Evolutionary conservation across 2,329 filamentous ascomycete species (phyloP), one percentile per base, ranked within the genome.

Genomic region (Aspergillus piperis): DNA sequence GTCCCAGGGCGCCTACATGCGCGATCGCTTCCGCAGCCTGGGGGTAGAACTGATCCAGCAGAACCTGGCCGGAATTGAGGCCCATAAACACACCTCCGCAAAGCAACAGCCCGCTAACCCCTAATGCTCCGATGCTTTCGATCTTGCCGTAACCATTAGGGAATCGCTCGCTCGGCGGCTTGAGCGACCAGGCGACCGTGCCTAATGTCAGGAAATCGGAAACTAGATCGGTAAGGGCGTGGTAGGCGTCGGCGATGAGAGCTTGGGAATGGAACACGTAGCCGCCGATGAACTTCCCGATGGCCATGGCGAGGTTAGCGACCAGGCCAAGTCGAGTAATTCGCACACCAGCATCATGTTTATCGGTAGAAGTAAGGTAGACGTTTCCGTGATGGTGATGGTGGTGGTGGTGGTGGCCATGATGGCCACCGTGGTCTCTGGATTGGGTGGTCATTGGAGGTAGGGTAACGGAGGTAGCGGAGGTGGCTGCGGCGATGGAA

Each of bases 81-180:
- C 92, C 92, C 90, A 99, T 98, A 75, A 96, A 92, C 64, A 96
- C 80, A 54, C 95, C 95, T 63, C 95, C 95, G 51, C 89, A 87
- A 2, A 99, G 84, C 69, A 99, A 82, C 79, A 99, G 90, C 64
- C 92, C 88, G 68, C 93, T 97, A 36, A 99, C 95, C 15, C 94
- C 95, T 61, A 99, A 80, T 21, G 92, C 95, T 19, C 95, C 95
- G 72, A 99, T 80, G 70, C 92, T 96, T 81, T 99, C 95, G n/a
- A 99, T 86, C 81, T 99, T 99, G 73, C 95, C 95, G 73, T 96
- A 99, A 1, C 95, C 95, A 70, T 88, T 87, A 2, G 95, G 95
- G 73, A 96, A 99, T 42, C 85, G 85, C 57, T 90, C 84, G 10
- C 90, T 91, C 0, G 95, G 92, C 5, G 91, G 89, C 70, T 90